A percentile compares a stretch with the other conserved stretches of the same genome.
Evolutionary conservation across 2,329 filamentous ascomycete species (phyloP).

Genomic region (Aspergillus sojae): DNA sequence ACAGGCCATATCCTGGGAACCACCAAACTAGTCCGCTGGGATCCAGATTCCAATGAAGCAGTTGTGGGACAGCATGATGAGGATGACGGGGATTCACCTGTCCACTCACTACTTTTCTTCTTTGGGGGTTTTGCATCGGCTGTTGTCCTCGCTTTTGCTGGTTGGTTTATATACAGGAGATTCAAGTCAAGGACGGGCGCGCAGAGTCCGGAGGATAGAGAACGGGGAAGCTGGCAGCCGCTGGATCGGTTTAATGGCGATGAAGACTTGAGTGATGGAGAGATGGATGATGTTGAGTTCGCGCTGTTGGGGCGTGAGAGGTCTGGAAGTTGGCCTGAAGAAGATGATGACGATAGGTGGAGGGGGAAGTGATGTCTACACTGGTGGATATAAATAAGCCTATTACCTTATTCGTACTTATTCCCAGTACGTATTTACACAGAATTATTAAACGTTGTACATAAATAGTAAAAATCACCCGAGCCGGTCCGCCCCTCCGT

Average conservation of each 20-base stretch:
- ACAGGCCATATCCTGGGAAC: conserved; percentile 23
- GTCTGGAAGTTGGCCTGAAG: background rate
- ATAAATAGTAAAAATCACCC: no score
- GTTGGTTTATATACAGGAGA: conserved; percentile 3
- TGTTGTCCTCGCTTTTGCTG: background rate
- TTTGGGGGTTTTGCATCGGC: conserved; percentile 9
- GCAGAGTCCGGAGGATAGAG: background rate
- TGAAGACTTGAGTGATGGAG: conserved; percentile 17
- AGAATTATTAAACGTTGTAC: background rate
- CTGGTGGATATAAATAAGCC: background rate
- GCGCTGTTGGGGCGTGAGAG: conserved; percentile 12
- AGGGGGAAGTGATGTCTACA: background rate
- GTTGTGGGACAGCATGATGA: conserved; percentile 14
- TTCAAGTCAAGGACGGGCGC: background rate
- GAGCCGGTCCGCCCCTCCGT: no score
- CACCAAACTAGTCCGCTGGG: conserved; percentile 23
- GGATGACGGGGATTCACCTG: background rate
- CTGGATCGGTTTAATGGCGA: conserved; percentile 9
- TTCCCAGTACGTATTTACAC: background rate
- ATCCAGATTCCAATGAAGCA: conserved; percentile 19
- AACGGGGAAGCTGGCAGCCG: conserved; percentile 11
- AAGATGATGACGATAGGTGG: background rate
- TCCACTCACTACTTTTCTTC: conserved; percentile 6
- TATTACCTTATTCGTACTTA: background rate
- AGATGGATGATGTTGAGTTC: conserved; percentile 15